Evolutionary conservation across 2,329 filamentous ascomycete genomes (phyloP).

Genomic region (Xylaria sp.): DNA sequence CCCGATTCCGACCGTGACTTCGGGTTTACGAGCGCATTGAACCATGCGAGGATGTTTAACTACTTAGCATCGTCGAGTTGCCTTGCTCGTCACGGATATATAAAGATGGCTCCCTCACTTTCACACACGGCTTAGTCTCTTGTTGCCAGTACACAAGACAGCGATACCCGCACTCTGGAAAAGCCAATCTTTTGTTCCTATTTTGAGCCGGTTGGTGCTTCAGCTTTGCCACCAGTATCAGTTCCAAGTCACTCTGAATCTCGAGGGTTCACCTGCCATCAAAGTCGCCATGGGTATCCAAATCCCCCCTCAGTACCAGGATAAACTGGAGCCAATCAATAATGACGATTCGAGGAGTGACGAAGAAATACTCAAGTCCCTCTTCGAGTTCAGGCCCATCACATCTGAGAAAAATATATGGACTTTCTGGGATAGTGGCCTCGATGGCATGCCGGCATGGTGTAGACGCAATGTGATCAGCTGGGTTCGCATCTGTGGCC

Average conservation of each 20-base stretch:
- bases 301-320: slow-evolving; percentile 28
- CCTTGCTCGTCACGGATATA: not conserved
- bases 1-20: slow-evolving; percentile 2
- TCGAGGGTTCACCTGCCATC: not conserved
- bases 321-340: slow-evolving; percentile 27
- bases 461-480: slow-evolving; percentile 47
- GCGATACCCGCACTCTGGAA: not conserved
- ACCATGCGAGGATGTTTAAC: not conserved
- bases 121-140: not conserved
- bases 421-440: slow-evolving; percentile 48
- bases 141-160: not conserved
- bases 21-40: not conserved
- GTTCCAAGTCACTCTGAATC: no score
- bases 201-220: not conserved
- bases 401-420: slow-evolving; percentile 48
- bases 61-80: not conserved
- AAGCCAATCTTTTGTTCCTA: not conserved
- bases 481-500: slow-evolving; percentile 47
- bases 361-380: slow-evolving; percentile 28
- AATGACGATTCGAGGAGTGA: slow-evolving; percentile 24
- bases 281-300: slow-evolving; percentile 12
- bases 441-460: slow-evolving; percentile 45
- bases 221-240: not conserved
- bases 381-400: slow-evolving; percentile 34
- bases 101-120: not conserved